phyloP scores from a whole-genome alignment of 169 alveolate genomes.

The Cryptosporidium felis region DNA sequence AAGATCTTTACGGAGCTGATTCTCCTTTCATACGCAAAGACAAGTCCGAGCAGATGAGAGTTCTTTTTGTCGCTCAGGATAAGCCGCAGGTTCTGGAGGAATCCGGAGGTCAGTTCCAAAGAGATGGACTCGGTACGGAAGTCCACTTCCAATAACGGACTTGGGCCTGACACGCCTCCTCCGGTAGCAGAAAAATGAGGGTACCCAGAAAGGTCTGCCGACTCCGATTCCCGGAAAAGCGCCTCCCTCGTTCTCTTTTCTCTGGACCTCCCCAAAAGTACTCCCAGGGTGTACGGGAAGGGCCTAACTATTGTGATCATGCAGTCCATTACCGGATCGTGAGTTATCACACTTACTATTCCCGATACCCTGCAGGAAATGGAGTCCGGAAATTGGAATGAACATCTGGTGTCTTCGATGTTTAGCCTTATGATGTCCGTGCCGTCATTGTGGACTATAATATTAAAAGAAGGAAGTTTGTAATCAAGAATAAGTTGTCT shows the following conservation, averaged over 20 bases:
- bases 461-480: conserved; percentile 12
- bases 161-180: neutral
- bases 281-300: conserved; percentile 7
- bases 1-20: conserved; percentile 23
- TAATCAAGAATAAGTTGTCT: conserved; percentile 43
- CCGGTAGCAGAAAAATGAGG: neutral
- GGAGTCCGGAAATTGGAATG: neutral
- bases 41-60: conserved; percentile 38
- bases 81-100: conserved; percentile 31
- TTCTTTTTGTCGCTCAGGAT: conserved; percentile 27
- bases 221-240: neutral
- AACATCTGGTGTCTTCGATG: conserved; percentile 20
- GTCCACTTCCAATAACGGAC: neutral
- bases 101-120: conserved; percentile 58
- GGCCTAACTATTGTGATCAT: conserved; percentile 55
- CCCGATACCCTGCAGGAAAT: conserved; percentile 27
- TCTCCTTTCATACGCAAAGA: conserved; percentile 39
- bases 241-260: neutral
- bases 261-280: neutral
- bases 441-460: conserved; percentile 44
- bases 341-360: conserved; percentile 52
- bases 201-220: neutral
- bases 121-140: conserved; percentile 60
- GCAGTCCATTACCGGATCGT: conserved; percentile 67
- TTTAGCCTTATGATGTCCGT: conserved; percentile 17